phyloP scores from a whole-genome alignment of 2,329 filamentous ascomycete genomes.

The Claviceps capensis region DNA sequence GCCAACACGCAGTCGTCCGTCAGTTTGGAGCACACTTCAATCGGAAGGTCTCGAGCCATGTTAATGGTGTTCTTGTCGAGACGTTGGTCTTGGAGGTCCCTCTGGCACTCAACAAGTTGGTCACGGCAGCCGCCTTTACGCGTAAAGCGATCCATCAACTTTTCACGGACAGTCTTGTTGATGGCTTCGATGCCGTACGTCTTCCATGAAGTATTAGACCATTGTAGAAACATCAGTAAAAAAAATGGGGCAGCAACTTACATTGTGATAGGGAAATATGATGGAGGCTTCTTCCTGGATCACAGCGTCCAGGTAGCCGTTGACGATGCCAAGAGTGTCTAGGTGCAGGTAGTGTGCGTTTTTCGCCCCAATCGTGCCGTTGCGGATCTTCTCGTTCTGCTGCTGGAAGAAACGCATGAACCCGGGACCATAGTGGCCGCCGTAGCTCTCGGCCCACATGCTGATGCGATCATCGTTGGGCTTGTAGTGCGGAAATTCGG shows the following conservation, averaged over 20 bases:
- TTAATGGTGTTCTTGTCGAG: conserved; percentile 35
- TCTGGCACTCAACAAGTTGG: conserved; percentile 36
- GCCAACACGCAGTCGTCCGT: conserved; percentile 37
- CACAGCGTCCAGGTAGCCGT: conserved; percentile 52
- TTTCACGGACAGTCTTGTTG: conserved; percentile 25
- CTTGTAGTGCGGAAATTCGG: conserved; percentile 43
- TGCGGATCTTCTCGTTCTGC: conserved; percentile 41
- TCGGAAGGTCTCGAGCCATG: conserved; percentile 15
- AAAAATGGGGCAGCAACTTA: conserved; percentile 13
- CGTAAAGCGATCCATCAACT: conserved; percentile 17
- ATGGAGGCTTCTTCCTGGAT: conserved; percentile 45
- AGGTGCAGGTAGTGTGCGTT: conserved; percentile 38
- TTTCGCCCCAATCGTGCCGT: conserved; percentile 20
- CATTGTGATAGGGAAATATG: conserved; percentile 46
- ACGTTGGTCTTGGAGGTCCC: conserved; percentile 24
- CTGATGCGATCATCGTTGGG: conserved; percentile 42
- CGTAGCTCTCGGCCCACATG: conserved; percentile 55
- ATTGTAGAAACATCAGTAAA: neutral
- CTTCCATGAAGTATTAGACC: conserved; percentile 3
- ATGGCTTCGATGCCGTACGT: conserved; percentile 47
- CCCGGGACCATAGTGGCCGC: conserved; percentile 54
- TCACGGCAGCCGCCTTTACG: conserved; percentile 36
- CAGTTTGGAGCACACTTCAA: conserved; percentile 27
- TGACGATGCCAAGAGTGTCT: conserved; percentile 52
- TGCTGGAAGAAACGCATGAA: conserved; percentile 44